Evolutionary conservation across 2,329 filamentous ascomycete species (phyloP).

Genomic region (Calonectria pseudoreteaudii): DNA sequence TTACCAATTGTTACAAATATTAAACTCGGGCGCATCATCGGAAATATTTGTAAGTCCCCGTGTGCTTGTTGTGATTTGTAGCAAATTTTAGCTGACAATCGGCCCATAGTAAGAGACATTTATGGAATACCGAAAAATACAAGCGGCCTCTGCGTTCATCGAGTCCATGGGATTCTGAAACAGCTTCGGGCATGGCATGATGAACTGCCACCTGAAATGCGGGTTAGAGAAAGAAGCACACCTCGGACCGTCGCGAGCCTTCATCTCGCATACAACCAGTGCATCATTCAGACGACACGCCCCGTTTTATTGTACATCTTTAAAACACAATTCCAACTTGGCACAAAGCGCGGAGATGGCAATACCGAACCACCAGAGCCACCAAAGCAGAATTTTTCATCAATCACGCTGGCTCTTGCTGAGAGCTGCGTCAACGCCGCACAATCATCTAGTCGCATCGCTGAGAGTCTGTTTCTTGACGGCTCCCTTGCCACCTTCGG

Average conservation of each 20-base stretch:
- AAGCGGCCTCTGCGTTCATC: slow-evolving; percentile 43
- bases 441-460: slow-evolving; percentile 57
- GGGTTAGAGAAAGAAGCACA: slow-evolving; percentile 41
- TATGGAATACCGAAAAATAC: slow-evolving; percentile 45
- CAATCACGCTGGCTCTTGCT: slow-evolving; percentile 53
- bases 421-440: slow-evolving; percentile 58
- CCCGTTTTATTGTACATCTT: slow-evolving; percentile 47
- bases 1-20: slow-evolving; percentile 44
- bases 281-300: slow-evolving; percentile 49
- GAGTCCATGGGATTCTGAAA: slow-evolving; percentile 44
- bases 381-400: slow-evolving; percentile 39
- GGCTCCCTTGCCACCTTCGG: slow-evolving; percentile 60
- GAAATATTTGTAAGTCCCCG: slow-evolving; percentile 36
- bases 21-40: slow-evolving; percentile 46
- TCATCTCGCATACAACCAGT: slow-evolving; percentile 49
- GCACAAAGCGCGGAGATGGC: background rate
- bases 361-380: slow-evolving; percentile 12
- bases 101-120: slow-evolving; percentile 38
- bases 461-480: background rate
- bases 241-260: slow-evolving; percentile 42
- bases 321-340: slow-evolving; percentile 44
- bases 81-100: background rate
- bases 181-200: slow-evolving; percentile 46
- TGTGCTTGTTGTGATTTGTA: background rate
- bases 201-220: slow-evolving; percentile 37